phyloP scores from a whole-genome alignment of 2,329 filamentous ascomycete species.

The Verticillium nubilum region DNA sequence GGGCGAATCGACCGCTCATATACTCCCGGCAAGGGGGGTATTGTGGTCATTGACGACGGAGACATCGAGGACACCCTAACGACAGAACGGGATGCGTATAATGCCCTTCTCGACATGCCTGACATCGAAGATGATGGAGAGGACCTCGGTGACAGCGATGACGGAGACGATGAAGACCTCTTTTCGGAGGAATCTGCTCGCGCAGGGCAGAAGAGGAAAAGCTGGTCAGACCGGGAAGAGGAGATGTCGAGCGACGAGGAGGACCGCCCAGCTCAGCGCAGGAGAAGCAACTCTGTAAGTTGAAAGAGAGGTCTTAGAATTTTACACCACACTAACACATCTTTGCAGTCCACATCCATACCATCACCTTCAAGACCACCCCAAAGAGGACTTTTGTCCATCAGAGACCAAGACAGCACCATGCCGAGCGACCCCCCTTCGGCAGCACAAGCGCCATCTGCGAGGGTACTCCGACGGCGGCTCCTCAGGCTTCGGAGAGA shows the following conservation, averaged over 20 bases:
- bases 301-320: background rate
- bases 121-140: slow-evolving; percentile 73
- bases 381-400: slow-evolving; percentile 53
- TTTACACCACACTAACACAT: slow-evolving; percentile 11
- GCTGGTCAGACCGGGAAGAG: slow-evolving; percentile 65
- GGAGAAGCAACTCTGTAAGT: slow-evolving; percentile 81
- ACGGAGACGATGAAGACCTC: slow-evolving; percentile 49
- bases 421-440: slow-evolving; percentile 52
- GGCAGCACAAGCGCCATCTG: slow-evolving; percentile 60
- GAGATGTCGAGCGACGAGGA: slow-evolving; percentile 70
- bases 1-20: slow-evolving; percentile 70
- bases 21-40: slow-evolving; percentile 73
- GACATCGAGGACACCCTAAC: slow-evolving; percentile 82
- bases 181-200: slow-evolving; percentile 34
- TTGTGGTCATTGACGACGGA: slow-evolving; percentile 93
- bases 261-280: slow-evolving; percentile 69
- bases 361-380: slow-evolving; percentile 56
- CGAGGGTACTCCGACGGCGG: slow-evolving; percentile 64
- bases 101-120: slow-evolving; percentile 84
- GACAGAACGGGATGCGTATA: slow-evolving; percentile 74
- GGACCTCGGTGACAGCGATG: slow-evolving; percentile 52
- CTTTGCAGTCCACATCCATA: slow-evolving; percentile 56
- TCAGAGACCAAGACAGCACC: background rate
- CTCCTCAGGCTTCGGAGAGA: slow-evolving; percentile 71
- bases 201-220: slow-evolving; percentile 70